Evolutionary conservation across 257 asterid genomes (phyloP), one percentile per base, ranked within the genome.

Genomic region (Fraxinus pennsylvanica): DNA sequence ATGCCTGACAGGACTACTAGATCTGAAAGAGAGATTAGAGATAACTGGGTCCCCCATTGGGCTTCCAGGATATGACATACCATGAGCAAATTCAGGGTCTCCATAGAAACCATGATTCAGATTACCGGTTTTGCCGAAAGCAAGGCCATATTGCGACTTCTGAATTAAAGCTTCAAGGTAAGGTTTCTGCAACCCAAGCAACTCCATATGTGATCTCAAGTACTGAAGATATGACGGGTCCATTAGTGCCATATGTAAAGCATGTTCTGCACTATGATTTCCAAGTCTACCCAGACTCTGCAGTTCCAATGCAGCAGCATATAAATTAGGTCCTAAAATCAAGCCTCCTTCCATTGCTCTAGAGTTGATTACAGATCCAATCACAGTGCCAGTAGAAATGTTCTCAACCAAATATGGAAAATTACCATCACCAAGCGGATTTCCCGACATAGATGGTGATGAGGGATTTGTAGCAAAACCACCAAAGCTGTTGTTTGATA

Each of bases 171-270:
- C 73, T 74, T 83, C 92, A 27, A 81, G 84, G 73, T 88, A 87
- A 29, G 92, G 88, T 80, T 89, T 92, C 85, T 91, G 94, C 81
- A 87, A 82, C 52, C 84, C 94, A 45, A 85, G 85, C 76, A 90
- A 81, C 57, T 89, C 96, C 82, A 81, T 80, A 21, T 81, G 84
- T 15, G 91, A 76, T 71, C 80, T 85, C 85, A 86, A 75, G 84
- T 88, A 92, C 38, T 88, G 93, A 74, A 88, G 85, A 82, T 85
- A 89, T 75, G 84, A 32, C 21, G 94, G 92, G 75, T 91, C 96
- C 79, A 90, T 79, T 67, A 32, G 72, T 19, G 90, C 84, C 83
- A 81, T 80, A 52, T 85, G 91, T 47, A 86, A 75, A 75, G 88
- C 85, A 81, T 78, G 81, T 59, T 85, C 88, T 36, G 87, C 50